Percentiles rank a stretch among this genome's conserved stretches.
These are phyloP conservation scores for Populus hybrid DNA, from an alignment of 441 rosid species.

Conservation along the genomic window DNA sequence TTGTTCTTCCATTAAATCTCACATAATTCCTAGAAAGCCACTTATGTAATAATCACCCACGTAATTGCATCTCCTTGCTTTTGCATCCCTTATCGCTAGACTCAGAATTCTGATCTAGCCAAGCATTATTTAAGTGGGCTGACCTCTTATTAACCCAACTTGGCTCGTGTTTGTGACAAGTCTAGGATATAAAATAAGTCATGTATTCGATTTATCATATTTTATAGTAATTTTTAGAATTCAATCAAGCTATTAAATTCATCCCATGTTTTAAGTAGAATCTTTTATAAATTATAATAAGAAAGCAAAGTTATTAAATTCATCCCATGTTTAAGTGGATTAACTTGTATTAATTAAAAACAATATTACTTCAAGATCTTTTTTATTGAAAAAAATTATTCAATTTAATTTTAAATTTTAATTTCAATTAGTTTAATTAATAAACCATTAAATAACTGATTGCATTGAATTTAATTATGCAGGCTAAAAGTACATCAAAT, in stretches of 20 bases:
- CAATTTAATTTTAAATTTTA: too few species aligned
- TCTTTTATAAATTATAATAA: too few species aligned
- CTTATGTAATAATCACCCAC: background rate
- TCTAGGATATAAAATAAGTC: background rate
- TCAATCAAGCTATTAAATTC: background rate
- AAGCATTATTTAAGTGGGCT: background rate
- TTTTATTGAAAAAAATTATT: too few species aligned
- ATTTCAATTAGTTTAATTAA: accelerated
- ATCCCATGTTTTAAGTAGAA: too few species aligned
- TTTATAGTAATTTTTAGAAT: background rate
- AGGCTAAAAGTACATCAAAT: too few species aligned
- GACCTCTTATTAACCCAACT: background rate
- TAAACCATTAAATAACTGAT: too few species aligned
- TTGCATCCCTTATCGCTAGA: background rate
- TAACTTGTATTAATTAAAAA: too few species aligned
- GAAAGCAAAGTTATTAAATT: too few species aligned
- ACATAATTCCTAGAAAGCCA: background rate
- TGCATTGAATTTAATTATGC: too few species aligned
- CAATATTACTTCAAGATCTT: too few species aligned
- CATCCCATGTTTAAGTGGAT: too few species aligned
- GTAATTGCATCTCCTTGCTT: background rate
- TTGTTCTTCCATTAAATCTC: background rate
- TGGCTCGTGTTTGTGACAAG: background rate
- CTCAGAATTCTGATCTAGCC: background rate
- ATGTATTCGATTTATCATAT: too few species aligned